A percentile compares a stretch with the other conserved stretches of the same genome.
These are phyloP conservation scores for Pluteus cervinus DNA, from an alignment of 768 basidiomycete genomes.

Conservation along the genomic window DNA sequence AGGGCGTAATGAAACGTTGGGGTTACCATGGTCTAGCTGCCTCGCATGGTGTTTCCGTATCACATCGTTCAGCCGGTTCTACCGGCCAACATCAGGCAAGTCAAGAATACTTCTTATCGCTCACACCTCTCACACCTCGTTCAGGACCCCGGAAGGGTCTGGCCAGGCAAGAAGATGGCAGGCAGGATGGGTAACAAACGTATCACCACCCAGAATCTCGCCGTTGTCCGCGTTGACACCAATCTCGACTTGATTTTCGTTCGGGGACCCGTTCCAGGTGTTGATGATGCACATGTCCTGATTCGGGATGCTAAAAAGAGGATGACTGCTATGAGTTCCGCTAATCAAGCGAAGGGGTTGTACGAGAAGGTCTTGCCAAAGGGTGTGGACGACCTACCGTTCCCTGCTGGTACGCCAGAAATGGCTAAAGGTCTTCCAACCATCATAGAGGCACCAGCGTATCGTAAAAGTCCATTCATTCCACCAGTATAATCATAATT, in stretches of 20 bases:
- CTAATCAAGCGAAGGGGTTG: conserved; percentile 64
- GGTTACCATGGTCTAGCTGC: conserved; percentile 87
- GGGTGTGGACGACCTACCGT: conserved; percentile 80
- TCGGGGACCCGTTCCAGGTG: conserved; percentile 85
- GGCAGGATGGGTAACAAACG: conserved; percentile 85
- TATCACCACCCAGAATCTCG: conserved; percentile 81
- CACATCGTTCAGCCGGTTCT: conserved; percentile 89
- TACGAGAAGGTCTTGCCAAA: conserved; percentile 77
- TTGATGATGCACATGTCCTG: conserved; percentile 82
- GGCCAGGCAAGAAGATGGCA: conserved; percentile 98
- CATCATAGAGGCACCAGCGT: conserved; percentile 65
- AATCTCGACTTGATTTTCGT: conserved; percentile 85
- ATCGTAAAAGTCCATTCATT: conserved; percentile 73
- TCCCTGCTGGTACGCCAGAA: conserved; percentile 84
- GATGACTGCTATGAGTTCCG: conserved; percentile 51
- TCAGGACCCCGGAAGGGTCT: conserved; percentile 92
- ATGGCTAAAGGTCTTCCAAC: conserved; percentile 61
- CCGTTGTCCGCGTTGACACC: conserved; percentile 85
- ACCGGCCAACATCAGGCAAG: conserved; percentile 92
- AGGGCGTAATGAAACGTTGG: conserved; percentile 96
- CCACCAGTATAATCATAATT: conserved; percentile 44
- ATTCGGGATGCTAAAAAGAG: conserved; percentile 90
- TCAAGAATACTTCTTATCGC: neutral
- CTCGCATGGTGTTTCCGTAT: conserved; percentile 93
- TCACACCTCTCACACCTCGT: conserved; percentile 6